Base-by-base conservation (phyloP, 2,329 filamentous ascomycete species). In the Acrocalymma vagum region DNA sequence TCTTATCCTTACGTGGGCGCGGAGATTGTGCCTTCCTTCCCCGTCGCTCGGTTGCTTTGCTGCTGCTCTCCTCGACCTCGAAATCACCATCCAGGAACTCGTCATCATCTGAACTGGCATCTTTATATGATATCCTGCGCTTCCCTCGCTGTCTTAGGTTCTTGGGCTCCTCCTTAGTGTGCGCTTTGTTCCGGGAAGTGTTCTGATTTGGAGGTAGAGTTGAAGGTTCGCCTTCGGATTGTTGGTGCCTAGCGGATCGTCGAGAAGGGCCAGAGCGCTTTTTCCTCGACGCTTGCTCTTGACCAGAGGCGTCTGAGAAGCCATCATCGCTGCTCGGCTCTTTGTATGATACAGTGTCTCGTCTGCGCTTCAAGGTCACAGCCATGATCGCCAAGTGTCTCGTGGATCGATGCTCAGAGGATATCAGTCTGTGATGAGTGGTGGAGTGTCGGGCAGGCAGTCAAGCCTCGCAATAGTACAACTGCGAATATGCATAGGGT, bases 301-400 rank as follows among this genome's bases (percentile, higher is more conserved):
- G 21, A 7, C 43, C 59, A 14, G 58, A 58, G 36, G 48, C 47
- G 4, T 51, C 53, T 6, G 57, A 54, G 1, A 58, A 13, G 17
- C 62, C 63, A 5, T 68, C 64, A 16, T 67, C 62, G 38, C 58
- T 67, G 38, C 62, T 69, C 22, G 60, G 60, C 40, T 71, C 68
- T 36, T 56, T 63, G 37, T 71, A 71, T 20, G 66, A 70, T 27
- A 70, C 55, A 29, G 59, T 45, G 29, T 48, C 61, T 30, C 67
- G 54, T 48, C 65, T 69, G 53, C 67, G 67, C 51, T 69, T 69
- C 39, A 62, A 48, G 25, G 53, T 57, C 13, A 55, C 45, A 24
- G 52, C 55, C 62, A 66, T 67, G 45, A 40, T 49, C 14, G 38
- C 25, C 23, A 31, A 20, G 23, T 29, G 15, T 17, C n/a, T n/a